A percentile compares a stretch with the other conserved stretches of the same genome.
These are phyloP conservation scores for Bidens hawaiensis DNA, from an alignment of 140 eudicot genomes.

Conservation along the genomic window DNA sequence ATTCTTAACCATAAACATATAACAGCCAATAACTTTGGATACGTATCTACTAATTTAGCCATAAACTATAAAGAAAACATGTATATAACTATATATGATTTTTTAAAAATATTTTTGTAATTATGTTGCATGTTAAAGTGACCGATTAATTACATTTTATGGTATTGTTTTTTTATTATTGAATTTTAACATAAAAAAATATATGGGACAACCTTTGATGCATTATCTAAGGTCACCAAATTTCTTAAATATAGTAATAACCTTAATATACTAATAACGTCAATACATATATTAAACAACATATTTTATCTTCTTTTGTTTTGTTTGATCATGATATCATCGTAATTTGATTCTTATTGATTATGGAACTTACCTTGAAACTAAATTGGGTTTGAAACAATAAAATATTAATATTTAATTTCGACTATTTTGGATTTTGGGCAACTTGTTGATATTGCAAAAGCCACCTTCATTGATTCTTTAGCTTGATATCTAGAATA, in stretches of 20 bases:
- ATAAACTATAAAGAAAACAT: not conserved
- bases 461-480: conserved; percentile 18
- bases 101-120: too few species aligned
- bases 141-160: too few species aligned
- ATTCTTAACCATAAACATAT: conserved; percentile 1
- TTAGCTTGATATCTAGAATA: conserved; percentile 9
- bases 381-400: not conserved
- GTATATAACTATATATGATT: not conserved
- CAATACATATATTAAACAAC: not conserved
- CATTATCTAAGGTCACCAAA: not conserved
- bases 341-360: not conserved
- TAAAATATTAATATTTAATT: not conserved
- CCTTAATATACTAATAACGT: not conserved
- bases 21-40: not conserved
- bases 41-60: conserved; percentile 14
- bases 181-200: not conserved
- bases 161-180: not conserved
- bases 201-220: not conserved
- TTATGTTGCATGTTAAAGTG: too few species aligned
- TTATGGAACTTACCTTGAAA: conserved; percentile 7
- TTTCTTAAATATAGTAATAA: not conserved
- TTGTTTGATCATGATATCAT: not conserved
- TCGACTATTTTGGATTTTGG: conserved; percentile 3
- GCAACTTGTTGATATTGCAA: not conserved
- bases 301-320: not conserved